Evolutionary conservation across 371 early-diverging fungal species (phyloP).

Genomic region (Sanchytrium tribonematis): DNA sequence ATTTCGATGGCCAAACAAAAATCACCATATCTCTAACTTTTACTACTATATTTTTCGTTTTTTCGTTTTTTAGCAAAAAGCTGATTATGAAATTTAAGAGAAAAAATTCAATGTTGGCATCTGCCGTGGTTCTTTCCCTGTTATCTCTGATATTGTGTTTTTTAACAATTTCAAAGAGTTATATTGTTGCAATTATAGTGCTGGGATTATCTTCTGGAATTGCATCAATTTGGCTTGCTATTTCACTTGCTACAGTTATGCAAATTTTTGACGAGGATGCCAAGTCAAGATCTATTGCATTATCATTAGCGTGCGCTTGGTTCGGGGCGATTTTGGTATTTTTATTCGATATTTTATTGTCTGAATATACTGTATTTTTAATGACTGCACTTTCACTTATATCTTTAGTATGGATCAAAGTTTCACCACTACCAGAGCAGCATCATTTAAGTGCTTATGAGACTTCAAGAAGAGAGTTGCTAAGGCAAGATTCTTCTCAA

Average conservation of each 20-base stretch:
- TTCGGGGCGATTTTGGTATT: background rate
- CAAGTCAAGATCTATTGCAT: background rate
- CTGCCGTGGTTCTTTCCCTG: background rate
- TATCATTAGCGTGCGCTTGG: background rate
- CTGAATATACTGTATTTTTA: background rate
- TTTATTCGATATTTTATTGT: background rate
- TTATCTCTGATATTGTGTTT: background rate
- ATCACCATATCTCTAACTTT: background rate
- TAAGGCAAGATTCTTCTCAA: background rate
- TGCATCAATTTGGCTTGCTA: background rate
- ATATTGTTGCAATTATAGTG: background rate
- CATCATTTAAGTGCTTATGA: background rate
- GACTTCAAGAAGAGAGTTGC: background rate
- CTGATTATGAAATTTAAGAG: background rate
- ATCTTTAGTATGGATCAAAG: background rate
- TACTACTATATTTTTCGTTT: background rate
- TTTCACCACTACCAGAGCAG: background rate
- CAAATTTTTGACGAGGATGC: background rate
- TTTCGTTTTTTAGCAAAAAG: background rate
- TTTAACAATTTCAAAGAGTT: background rate
- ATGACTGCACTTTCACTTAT: background rate
- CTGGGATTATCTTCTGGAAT: background rate
- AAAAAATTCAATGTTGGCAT: background rate
- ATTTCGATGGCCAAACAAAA: background rate
- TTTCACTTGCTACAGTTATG: background rate